Conservation (phyloP, 495 filamentous ascomycete genomes). For the Xylaria curta region DNA sequence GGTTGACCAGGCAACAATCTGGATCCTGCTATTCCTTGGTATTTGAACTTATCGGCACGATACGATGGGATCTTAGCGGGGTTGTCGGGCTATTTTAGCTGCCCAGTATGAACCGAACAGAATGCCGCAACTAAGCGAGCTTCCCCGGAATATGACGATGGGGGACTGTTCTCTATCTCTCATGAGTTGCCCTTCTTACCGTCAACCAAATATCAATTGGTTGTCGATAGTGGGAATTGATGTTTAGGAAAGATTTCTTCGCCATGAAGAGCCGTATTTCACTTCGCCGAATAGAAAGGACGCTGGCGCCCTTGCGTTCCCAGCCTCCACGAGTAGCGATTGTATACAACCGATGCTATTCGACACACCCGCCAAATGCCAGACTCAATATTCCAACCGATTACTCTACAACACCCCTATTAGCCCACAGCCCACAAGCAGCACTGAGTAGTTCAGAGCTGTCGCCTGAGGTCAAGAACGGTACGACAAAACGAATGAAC, state of each 20-base stretch:
- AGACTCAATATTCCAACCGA: constrained; percentile 86
- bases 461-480: constrained; percentile 65
- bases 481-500: constrained; percentile 83
- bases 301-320: constrained; percentile 27
- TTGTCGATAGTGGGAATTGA: not conserved
- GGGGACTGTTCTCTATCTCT: constrained; percentile 10
- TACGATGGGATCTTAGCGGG: not conserved
- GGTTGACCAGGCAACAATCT: constrained; percentile 52
- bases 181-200: not conserved
- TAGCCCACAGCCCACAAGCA: constrained; percentile 76
- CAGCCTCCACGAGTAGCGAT: constrained; percentile 4
- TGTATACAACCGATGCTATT: constrained; percentile 39
- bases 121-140: constrained; percentile 43
- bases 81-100: not conserved
- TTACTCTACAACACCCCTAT: constrained; percentile 79
- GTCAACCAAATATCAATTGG: constrained; percentile 4
- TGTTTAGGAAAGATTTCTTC: not conserved
- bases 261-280: constrained; percentile 20
- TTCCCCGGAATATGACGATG: constrained; percentile 32
- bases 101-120: constrained; percentile 17
- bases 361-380: constrained; percentile 58
- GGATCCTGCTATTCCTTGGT: not conserved
- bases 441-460: constrained; percentile 73
- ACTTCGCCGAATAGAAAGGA: constrained; percentile 31
- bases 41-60: not conserved